Evolutionary conservation across 192 early-diverging fungal genomes (phyloP), one percentile per base, ranked within the genome.

Genomic region (Coemansia sp.): DNA sequence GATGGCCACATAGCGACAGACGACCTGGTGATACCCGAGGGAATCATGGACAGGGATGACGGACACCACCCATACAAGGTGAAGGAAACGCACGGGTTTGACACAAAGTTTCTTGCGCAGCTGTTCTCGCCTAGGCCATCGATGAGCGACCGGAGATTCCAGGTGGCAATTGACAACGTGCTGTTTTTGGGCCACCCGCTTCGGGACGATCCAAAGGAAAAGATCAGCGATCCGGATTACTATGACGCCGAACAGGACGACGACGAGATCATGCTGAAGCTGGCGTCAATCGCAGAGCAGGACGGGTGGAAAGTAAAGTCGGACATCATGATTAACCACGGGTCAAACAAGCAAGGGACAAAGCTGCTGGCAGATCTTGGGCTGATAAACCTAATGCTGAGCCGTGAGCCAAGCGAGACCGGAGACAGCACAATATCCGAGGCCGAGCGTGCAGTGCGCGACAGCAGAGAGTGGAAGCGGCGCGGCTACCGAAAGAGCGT

Each of bases 91-190:
- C 76, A 85, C 53, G 88, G 92, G 50, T 89, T 91, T 57, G 87
- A 94, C 10, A 79, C 85, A 17, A 83, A 85, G 27, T 83, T 91
- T 52, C 84, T 95, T 28, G 91, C 92, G 9, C 87, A 94, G 59
- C 59, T 93, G n/a, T 84, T 97, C n/a, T 89, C 92, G 3, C 95
- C 95, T 9, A 92, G 89, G 75, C 76, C 84, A 19, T 77, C 87
- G 25, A 81, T 94, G 25, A 88, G 93, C 68, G 91, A 94, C 65
- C 80, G 83, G 45, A 82, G 87, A 50, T 98, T 98, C 70, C 91
- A 94, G 65, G 81, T 98, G 41, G 83, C 87, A 2, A 87, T 98
- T 9, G 91, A 96, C 70, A 87, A 91, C 42, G 62, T 95, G 54
- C 87, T 88, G 10, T 95, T 98, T 87, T 83, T 91, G 3, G 91